phyloP scores from a whole-genome alignment of 2,329 filamentous ascomycete species.

The Calcarisporium arbuscula region DNA sequence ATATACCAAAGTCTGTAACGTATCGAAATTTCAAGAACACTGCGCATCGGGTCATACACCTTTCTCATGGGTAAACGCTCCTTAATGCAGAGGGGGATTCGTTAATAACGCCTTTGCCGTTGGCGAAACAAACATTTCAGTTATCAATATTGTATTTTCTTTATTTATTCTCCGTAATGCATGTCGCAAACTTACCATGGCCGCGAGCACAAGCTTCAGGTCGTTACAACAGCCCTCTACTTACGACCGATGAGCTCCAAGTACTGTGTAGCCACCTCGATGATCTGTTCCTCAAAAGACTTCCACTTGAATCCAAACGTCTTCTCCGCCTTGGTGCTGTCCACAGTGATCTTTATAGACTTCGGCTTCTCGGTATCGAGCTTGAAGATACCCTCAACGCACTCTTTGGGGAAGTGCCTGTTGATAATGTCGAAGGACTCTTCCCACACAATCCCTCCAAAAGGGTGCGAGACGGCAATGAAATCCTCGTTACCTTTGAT shows the following conservation, averaged over 20 bases:
- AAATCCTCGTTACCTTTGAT: constrained; percentile 6
- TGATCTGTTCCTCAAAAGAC: constrained; percentile 27
- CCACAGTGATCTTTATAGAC: constrained; percentile 9
- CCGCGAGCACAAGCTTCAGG: too few species aligned
- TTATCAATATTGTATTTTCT: too few species aligned
- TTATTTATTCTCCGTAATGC: too few species aligned
- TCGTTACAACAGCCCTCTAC: too few species aligned
- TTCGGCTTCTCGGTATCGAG: constrained; percentile 4
- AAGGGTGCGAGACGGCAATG: constrained; percentile 1
- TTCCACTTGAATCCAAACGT: constrained; percentile 25
- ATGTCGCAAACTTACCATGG: too few species aligned
- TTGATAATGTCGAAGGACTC: constrained; percentile 4
- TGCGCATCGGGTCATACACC: too few species aligned
- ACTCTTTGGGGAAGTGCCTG: constrained; percentile 7
- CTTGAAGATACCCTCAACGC: constrained; percentile 7
- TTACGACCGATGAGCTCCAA: constrained; percentile 21
- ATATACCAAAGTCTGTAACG: too few species aligned
- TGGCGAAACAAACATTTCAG: too few species aligned
- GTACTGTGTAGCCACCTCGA: constrained; percentile 27
- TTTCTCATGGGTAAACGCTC: too few species aligned
- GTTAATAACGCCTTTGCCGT: too few species aligned
- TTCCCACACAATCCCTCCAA: background rate
- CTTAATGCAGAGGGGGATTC: too few species aligned
- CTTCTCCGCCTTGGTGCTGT: constrained; percentile 22
- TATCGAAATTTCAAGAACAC: too few species aligned